Conservation (phyloP, 352 stramenopile genomes). For the Globisporangium lucens region DNA sequence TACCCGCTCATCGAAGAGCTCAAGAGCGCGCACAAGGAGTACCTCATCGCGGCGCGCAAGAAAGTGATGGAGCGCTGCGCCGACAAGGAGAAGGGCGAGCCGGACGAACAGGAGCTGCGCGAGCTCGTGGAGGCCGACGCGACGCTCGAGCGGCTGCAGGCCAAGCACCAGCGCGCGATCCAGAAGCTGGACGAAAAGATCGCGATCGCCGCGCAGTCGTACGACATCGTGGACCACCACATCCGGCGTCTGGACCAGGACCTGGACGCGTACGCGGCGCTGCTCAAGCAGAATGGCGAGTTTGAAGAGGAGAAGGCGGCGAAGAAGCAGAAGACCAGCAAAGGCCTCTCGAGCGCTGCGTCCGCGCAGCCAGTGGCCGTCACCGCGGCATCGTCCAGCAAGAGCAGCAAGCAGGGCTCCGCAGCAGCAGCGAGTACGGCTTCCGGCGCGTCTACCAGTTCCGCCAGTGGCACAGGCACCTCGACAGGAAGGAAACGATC, state of each 20-base stretch:
- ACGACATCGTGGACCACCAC: constrained; percentile 86
- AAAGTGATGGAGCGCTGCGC: constrained; percentile 62
- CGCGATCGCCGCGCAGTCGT: constrained; percentile 81
- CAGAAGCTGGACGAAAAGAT: constrained; percentile 89
- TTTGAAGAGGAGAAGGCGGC: constrained; percentile 69
- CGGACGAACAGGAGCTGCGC: constrained; percentile 60
- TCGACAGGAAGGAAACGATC: constrained; percentile 47
- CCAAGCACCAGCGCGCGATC: constrained; percentile 68
- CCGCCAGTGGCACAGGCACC: constrained; percentile 14
- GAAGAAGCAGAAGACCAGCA: constrained; percentile 50
- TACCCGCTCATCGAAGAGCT: constrained; percentile 79
- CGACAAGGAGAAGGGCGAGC: constrained; percentile 42
- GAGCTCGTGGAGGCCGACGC: constrained; percentile 62
- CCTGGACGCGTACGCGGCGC: constrained; percentile 62
- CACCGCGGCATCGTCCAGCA: background rate
- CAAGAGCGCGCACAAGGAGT: constrained; percentile 56
- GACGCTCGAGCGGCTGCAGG: constrained; percentile 34
- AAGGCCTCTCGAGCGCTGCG: constrained; percentile 8
- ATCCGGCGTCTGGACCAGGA: constrained; percentile 80
- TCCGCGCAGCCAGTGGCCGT: background rate
- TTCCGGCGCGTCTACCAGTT: background rate
- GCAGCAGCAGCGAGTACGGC: background rate
- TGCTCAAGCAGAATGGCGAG: constrained; percentile 76
- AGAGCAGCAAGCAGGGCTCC: constrained; percentile 14
- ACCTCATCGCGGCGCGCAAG: constrained; percentile 54